Evolutionary conservation across 1,139 yeast species (phyloP).

Genomic region (Zygotorulaspora mrakii): DNA sequence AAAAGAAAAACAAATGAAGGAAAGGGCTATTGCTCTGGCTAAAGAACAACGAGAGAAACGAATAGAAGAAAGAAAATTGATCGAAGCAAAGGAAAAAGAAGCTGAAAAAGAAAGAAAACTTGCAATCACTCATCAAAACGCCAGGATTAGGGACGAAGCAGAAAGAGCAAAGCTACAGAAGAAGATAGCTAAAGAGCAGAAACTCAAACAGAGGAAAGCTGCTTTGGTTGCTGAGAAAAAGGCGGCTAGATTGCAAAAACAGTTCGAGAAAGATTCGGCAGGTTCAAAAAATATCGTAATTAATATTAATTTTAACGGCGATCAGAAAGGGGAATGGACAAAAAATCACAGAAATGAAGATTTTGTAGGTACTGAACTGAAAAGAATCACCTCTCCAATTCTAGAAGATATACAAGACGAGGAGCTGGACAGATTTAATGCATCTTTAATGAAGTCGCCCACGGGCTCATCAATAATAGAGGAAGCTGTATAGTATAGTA

Average conservation of each 20-base stretch:
- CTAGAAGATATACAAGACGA: conserved; percentile 35
- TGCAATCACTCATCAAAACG: conserved; percentile 1
- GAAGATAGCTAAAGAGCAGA: conserved; percentile 4
- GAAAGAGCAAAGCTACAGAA: neutral
- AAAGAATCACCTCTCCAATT: conserved; percentile 17
- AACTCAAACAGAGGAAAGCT: conserved; percentile 11
- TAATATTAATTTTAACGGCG: conserved; percentile 12
- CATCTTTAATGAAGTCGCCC: conserved; percentile 24
- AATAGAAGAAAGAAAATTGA: conserved; percentile 8
- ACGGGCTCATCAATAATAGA: conserved; percentile 28
- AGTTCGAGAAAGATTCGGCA: neutral
- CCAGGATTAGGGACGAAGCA: neutral
- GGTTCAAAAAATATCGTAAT: conserved; percentile 10
- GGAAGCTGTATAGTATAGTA: conserved; percentile 13
- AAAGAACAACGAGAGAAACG: conserved; percentile 10
- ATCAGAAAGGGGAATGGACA: too few species aligned
- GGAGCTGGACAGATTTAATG: conserved; percentile 28
- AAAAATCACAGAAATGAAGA: conserved; percentile 4
- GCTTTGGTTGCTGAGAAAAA: conserved; percentile 7
- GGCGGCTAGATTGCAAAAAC: conserved; percentile 8
- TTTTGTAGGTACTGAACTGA: conserved; percentile 1
- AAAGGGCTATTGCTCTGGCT: too few species aligned
- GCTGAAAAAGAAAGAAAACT: conserved; percentile 3
- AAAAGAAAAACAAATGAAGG: too few species aligned
- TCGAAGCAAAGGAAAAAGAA: neutral